phyloP scores from a whole-genome alignment of 805 yeast genomes.

The Suhomyces xylopsoci region DNA sequence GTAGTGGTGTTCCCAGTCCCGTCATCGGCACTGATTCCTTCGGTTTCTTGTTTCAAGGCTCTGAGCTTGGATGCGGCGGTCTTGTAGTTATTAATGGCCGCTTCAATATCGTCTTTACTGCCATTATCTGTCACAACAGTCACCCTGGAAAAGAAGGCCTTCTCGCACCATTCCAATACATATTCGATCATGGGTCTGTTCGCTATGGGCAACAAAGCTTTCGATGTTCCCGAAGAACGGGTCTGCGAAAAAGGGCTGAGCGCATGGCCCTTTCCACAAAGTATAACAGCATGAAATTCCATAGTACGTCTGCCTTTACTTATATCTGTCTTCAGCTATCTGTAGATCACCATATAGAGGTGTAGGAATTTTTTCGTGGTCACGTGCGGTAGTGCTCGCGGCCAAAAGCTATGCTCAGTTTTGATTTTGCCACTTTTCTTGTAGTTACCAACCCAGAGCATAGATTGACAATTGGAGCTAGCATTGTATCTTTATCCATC shows the following conservation, averaged over 20 bases:
- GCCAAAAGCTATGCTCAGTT: not conserved
- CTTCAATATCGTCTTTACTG: constrained; percentile 45
- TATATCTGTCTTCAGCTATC: not conserved
- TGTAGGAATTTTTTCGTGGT: not conserved
- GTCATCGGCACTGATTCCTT: constrained; percentile 6
- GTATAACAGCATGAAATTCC: constrained; percentile 90
- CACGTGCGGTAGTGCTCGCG: not conserved
- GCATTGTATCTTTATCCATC: not conserved
- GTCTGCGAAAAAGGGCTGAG: constrained; percentile 69
- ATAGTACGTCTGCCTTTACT: constrained; percentile 30
- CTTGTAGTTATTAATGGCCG: constrained; percentile 49
- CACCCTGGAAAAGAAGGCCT: constrained; percentile 71
- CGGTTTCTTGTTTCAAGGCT: constrained; percentile 9
- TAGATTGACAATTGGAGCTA: not conserved
- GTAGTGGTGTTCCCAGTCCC: constrained; percentile 17
- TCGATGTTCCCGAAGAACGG: constrained; percentile 64
- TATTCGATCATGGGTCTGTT: constrained; percentile 85
- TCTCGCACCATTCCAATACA: constrained; percentile 90
- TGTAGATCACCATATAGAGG: not conserved
- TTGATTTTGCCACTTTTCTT: constrained; percentile 1
- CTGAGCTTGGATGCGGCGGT: constrained; percentile 28
- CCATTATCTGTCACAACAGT: constrained; percentile 58
- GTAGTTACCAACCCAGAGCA: not conserved
- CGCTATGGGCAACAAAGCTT: constrained; percentile 87
- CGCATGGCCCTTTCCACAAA: constrained; percentile 80